These are phyloP conservation scores for Sarcocystis neurona DNA, from an alignment of 169 alveolate species.

Conservation along the genomic window DNA sequence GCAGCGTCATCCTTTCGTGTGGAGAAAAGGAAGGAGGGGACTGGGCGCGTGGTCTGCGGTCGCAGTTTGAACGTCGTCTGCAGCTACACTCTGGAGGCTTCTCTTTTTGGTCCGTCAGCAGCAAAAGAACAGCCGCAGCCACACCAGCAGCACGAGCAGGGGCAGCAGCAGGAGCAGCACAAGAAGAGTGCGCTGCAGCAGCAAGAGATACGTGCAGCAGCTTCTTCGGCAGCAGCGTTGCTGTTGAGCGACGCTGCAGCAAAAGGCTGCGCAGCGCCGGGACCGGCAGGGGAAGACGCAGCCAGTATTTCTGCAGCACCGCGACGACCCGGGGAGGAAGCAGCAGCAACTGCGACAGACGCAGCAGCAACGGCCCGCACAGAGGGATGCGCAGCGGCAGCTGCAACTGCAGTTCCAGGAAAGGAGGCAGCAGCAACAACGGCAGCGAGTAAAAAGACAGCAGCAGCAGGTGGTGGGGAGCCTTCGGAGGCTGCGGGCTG, in stretches of 20 bases:
- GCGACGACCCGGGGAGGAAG: no score
- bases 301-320: no score
- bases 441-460: neutral
- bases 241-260: neutral
- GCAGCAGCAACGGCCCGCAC: neutral
- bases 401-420: neutral
- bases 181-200: neutral
- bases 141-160: neutral
- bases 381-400: neutral
- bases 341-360: no score
- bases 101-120: slow-evolving; percentile 26
- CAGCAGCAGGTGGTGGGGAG: neutral
- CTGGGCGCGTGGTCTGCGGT: slow-evolving; percentile 48
- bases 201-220: neutral
- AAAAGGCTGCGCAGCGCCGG: neutral
- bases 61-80: slow-evolving; percentile 31
- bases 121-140: neutral
- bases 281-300: no score
- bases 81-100: slow-evolving; percentile 51
- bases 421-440: neutral
- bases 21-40: slow-evolving; percentile 18
- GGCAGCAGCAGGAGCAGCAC: neutral
- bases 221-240: neutral
- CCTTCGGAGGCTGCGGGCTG: neutral
- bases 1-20: slow-evolving; percentile 8